Percentiles rank a stretch among this genome's conserved stretches.
phyloP scores from a whole-genome alignment of 2,329 filamentous ascomycete genomes.

The Microdochium bolleyi region DNA sequence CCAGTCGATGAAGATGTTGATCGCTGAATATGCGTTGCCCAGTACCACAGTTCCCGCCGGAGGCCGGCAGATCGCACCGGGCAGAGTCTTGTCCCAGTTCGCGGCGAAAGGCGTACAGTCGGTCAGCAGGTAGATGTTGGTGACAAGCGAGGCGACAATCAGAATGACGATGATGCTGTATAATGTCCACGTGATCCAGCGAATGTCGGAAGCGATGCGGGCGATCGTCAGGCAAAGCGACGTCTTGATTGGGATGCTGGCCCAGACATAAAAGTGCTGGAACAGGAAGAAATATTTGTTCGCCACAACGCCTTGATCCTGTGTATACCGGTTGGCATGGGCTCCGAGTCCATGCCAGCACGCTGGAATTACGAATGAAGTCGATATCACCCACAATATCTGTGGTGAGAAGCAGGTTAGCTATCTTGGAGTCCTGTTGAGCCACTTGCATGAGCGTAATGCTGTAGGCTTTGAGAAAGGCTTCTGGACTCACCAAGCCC shows the following conservation, averaged over 20 bases:
- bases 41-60: neutral
- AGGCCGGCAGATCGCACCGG: neutral
- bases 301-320: neutral
- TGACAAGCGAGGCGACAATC: neutral
- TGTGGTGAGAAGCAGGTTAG: neutral
- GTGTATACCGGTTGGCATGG: slow-evolving; percentile 1
- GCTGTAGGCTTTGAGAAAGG: neutral
- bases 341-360: slow-evolving; percentile 3
- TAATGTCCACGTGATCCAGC: neutral
- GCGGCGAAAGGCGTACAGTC: slow-evolving; percentile 1
- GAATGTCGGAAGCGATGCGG: neutral
- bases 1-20: slow-evolving; percentile 9
- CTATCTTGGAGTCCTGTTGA: neutral
- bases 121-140: slow-evolving; percentile 3
- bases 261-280: slow-evolving; percentile 5
- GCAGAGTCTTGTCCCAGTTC: slow-evolving; percentile 1
- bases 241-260: slow-evolving; percentile 4
- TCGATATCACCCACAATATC: slow-evolving; percentile 4
- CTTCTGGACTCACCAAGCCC: neutral
- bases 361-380: slow-evolving; percentile 1
- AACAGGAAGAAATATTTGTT: slow-evolving; percentile 5
- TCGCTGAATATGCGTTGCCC: slow-evolving; percentile 3
- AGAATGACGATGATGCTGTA: slow-evolving; percentile 1
- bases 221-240: slow-evolving; percentile 3
- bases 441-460: neutral